A percentile compares a stretch with the other conserved stretches of the same genome.
phyloP scores from a whole-genome alignment of 306 rosid genomes.

The Canavalia ensiformis region DNA sequence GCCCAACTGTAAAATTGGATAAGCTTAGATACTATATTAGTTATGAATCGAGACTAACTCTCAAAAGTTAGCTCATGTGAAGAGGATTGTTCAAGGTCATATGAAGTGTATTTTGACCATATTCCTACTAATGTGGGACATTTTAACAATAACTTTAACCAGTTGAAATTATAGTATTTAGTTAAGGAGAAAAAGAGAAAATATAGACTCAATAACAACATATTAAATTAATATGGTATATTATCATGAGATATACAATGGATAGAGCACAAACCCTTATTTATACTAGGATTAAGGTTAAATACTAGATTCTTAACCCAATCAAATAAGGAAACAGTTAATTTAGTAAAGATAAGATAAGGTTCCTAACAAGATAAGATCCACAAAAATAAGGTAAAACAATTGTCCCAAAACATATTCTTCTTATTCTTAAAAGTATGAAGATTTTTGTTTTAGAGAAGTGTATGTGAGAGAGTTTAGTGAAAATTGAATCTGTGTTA shows the following conservation, averaged over 20 bases:
- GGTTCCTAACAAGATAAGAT: constrained; percentile 14
- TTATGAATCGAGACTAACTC: no score
- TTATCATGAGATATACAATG: background rate
- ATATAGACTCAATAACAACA: constrained; percentile 21
- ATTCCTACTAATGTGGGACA: no score
- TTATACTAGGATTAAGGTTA: constrained; percentile 1
- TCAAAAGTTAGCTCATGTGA: no score
- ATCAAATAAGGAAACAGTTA: constrained; percentile 10
- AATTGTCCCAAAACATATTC: background rate
- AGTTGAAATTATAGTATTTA: constrained; percentile 10
- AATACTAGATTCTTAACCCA: constrained; percentile 20
- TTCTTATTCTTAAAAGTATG: no score
- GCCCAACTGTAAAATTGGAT: no score
- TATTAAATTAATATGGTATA: constrained; percentile 15
- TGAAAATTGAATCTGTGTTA: no score
- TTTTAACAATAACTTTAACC: background rate
- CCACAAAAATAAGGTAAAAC: background rate
- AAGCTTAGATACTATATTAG: no score
- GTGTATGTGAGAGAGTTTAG: no score
- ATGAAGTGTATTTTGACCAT: no score
- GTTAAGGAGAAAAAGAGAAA: constrained; percentile 2
- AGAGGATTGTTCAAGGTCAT: no score
- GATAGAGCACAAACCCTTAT: background rate
- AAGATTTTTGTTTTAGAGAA: no score
- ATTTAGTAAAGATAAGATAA: background rate